Percentiles rank a stretch among this genome's conserved stretches.
Conservation (phyloP, 1,284 basidiomycete species). For the Polyporus tsugae region DNA sequence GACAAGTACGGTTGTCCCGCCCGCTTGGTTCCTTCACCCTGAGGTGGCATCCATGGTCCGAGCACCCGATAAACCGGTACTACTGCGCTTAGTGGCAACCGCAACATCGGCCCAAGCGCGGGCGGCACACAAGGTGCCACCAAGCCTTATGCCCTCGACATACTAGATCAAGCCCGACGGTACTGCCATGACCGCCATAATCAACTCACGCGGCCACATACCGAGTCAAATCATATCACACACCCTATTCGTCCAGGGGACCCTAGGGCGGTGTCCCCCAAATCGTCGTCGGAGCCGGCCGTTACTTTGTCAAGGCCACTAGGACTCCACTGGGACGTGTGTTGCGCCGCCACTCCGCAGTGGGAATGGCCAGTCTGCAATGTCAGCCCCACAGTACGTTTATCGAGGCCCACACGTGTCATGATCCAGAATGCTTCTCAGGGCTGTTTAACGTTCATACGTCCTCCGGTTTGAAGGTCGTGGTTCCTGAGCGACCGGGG, state of each 20-base stretch:
- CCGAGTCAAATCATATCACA: background rate
- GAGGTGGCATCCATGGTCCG: background rate
- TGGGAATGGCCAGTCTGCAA: background rate
- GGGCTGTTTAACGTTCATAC: background rate
- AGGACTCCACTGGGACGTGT: background rate
- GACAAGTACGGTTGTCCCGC: background rate
- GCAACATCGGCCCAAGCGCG: background rate
- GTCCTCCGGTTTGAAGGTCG: background rate
- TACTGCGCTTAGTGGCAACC: background rate
- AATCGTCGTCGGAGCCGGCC: background rate
- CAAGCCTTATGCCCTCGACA: background rate
- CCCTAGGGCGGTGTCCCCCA: background rate
- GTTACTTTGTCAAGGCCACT: background rate
- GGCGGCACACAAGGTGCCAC: background rate
- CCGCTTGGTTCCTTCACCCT: background rate
- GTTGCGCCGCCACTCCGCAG: background rate
- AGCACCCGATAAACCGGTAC: background rate
- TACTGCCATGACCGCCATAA: background rate
- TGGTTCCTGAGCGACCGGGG: background rate
- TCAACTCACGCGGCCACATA: background rate
- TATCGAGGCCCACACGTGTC: background rate
- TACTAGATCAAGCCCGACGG: background rate
- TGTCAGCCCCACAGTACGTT: background rate
- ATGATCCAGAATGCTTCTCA: background rate
- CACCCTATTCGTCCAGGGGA: background rate